Evolutionary conservation across 176 grass and related monocot genomes (phyloP), one percentile per base, ranked within the genome.

Genomic region (Canna indica): DNA sequence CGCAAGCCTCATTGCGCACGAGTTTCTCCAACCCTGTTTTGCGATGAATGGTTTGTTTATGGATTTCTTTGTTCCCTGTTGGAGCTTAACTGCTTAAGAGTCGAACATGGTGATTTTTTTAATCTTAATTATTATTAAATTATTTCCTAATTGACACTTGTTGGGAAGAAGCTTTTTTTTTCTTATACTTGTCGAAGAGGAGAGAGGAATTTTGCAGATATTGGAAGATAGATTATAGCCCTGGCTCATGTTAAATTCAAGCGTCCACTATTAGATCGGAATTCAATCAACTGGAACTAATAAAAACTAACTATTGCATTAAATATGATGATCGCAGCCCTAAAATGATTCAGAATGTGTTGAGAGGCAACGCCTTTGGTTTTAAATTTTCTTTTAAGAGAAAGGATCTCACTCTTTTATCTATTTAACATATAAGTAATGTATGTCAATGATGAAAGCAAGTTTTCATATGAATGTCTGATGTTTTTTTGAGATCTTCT

Each of bases 401-500:
- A 22, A n/a, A n/a, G 50, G 17, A 54, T 25, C 50, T n/a, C 15
- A 24, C 6, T 53, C 20, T n/a, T n/a, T n/a, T n/a, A 54, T 54
- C 50, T 54, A n/a, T n/a, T 54, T n/a, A n/a, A 20, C 22, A 54
- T 20, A 54, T n/a, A 54, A 20, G n/a, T n/a, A 20, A 54, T n/a
- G 3, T 18, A 22, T n/a, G 5, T n/a, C n/a, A 18, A 54, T n/a
- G 50, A 20, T 20, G 5, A 54, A 25, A 54, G 15, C 50, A 25
- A n/a, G 50, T 54, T 20, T 54, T 6, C n/a, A 5, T 54, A 54
- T 54, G 50, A 54, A n/a, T n/a, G 22, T 52, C 20, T 24, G 50
- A 54, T 54, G 50, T 54, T 54, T 20, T 54, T 54, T 54, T 54
- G 50, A 54, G 50, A 54, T n/a, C n/a, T n/a, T n/a, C 50, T 54